Evolutionary conservation across 2,329 filamentous ascomycete genomes (phyloP).

Genomic region (Stagonosporopsis vannaccii): DNA sequence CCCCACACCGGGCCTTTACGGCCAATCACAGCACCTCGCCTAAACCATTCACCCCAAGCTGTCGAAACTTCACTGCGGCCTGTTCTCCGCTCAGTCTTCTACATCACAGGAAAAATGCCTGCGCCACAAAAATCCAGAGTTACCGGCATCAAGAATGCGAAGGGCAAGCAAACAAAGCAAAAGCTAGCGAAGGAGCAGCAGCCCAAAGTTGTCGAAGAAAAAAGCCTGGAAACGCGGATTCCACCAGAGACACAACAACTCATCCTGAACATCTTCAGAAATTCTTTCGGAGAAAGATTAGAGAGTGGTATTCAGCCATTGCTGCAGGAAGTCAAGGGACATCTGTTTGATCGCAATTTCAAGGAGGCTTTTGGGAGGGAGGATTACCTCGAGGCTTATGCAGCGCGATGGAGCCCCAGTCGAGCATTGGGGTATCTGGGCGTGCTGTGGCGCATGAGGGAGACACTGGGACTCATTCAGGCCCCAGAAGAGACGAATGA

Average conservation of each 20-base stretch:
- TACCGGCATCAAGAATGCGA: constrained; percentile 27
- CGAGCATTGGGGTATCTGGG: constrained; percentile 82
- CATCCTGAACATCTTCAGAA: constrained; percentile 75
- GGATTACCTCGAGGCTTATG: constrained; percentile 81
- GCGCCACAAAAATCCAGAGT: constrained; percentile 6
- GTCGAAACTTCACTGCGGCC: constrained; percentile 18
- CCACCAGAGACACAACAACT: constrained; percentile 69
- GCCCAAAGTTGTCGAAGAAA: constrained; percentile 11
- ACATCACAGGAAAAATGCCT: constrained; percentile 9
- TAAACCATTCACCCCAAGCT: constrained; percentile 16
- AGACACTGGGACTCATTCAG: constrained; percentile 19
- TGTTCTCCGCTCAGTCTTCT: constrained; percentile 12
- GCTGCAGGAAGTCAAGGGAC: constrained; percentile 84
- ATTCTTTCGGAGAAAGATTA: constrained; percentile 61
- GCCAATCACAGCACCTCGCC: constrained; percentile 17
- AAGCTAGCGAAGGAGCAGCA: constrained; percentile 21
- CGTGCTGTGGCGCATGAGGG: constrained; percentile 56
- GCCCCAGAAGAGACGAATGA: neutral
- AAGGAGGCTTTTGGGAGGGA: constrained; percentile 75
- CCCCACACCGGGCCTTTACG: constrained; percentile 6
- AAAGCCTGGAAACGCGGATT: constrained; percentile 36
- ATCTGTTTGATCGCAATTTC: constrained; percentile 88
- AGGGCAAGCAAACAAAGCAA: constrained; percentile 18
- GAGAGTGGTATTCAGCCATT: constrained; percentile 59
- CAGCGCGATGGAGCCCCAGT: constrained; percentile 87